Evolutionary conservation across 2,329 filamentous ascomycete genomes (phyloP).

Genomic region (Boeremia exigua): DNA sequence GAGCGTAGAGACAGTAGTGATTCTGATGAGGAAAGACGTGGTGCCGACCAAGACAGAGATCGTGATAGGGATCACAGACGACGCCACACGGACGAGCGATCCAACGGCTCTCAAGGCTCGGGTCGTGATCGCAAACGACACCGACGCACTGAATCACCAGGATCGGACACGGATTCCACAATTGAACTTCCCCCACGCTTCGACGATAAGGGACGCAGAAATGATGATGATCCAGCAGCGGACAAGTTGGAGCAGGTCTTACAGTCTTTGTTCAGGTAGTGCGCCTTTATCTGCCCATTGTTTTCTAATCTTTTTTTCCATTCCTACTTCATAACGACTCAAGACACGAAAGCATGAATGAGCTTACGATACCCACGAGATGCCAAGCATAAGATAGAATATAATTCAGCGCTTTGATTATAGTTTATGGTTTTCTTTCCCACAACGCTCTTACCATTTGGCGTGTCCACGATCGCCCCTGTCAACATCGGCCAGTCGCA

Average conservation of each 20-base stretch:
- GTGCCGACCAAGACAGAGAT: slow-evolving; percentile 17
- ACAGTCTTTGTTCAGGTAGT: slow-evolving; percentile 36
- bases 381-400: slow-evolving; percentile 7
- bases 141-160: slow-evolving; percentile 33
- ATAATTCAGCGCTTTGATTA: not conserved
- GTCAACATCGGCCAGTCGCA: too few relatives aligned
- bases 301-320: not conserved
- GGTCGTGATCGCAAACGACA: slow-evolving; percentile 26
- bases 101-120: slow-evolving; percentile 23
- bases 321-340: not conserved
- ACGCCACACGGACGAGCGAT: slow-evolving; percentile 19
- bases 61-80: slow-evolving; percentile 8
- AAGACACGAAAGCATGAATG: slow-evolving; percentile 1
- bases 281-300: not conserved
- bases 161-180: slow-evolving; percentile 39
- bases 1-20: slow-evolving; percentile 11
- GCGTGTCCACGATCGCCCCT: too few relatives aligned
- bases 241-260: slow-evolving; percentile 45
- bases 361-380: slow-evolving; percentile 15
- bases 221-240: slow-evolving; percentile 42
- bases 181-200: slow-evolving; percentile 47
- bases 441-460: not conserved
- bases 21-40: slow-evolving; percentile 17
- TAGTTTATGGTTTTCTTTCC: not conserved
- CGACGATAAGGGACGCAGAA: slow-evolving; percentile 39